A percentile compares a stretch with the other conserved stretches of the same genome.
phyloP scores from a whole-genome alignment of 2,329 filamentous ascomycete species.

The Aureobasidium leucospermi region DNA sequence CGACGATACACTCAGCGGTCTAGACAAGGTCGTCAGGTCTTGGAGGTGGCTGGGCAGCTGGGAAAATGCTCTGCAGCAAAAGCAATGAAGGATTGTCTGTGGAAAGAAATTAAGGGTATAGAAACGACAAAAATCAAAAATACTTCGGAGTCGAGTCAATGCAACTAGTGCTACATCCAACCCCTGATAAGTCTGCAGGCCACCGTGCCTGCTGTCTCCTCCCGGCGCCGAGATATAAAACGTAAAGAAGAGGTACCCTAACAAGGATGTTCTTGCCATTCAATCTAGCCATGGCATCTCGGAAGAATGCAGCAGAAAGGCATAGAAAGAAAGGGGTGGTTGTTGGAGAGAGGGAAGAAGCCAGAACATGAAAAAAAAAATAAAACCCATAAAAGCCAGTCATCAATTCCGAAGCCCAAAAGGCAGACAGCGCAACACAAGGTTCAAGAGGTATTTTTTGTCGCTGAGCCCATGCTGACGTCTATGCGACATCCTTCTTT shows the following conservation, averaged over 20 bases:
- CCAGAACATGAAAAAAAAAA: slow-evolving; percentile 11
- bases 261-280: neutral
- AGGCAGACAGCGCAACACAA: neutral
- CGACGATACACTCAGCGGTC: slow-evolving; percentile 51
- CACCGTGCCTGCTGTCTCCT: slow-evolving; percentile 1
- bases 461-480: neutral
- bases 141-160: neutral
- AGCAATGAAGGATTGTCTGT: neutral
- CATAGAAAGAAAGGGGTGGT: neutral
- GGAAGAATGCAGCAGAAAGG: neutral
- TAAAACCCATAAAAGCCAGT: slow-evolving; percentile 10
- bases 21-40: slow-evolving; percentile 51
- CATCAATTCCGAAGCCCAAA: slow-evolving; percentile 9
- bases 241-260: neutral
- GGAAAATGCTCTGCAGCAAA: slow-evolving; percentile 19
- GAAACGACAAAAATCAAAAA: slow-evolving; percentile 2
- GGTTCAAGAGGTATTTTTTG: neutral
- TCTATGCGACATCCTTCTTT: slow-evolving; percentile 28
- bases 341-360: neutral
- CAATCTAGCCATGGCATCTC: neutral
- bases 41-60: slow-evolving; percentile 50
- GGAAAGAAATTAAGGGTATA: slow-evolving; percentile 5
- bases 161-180: slow-evolving; percentile 12
- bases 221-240: slow-evolving; percentile 9
- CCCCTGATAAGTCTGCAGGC: neutral